Percentiles rank a stretch among this genome's conserved stretches.
Evolutionary conservation across 768 basidiomycete genomes (phyloP).

Genomic region (Calocybe indica): DNA sequence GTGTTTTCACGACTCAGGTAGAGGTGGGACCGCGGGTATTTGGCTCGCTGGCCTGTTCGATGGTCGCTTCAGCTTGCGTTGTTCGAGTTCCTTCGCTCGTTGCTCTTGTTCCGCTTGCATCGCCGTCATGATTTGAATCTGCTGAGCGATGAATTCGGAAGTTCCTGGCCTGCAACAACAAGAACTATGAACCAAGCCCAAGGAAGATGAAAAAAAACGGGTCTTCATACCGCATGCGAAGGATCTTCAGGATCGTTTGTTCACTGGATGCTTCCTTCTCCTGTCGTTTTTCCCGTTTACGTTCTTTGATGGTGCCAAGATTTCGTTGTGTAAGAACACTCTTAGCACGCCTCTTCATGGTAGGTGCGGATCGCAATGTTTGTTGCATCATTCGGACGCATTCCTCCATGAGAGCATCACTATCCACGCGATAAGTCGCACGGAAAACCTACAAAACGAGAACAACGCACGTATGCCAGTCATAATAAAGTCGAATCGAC

Average conservation of each 20-base stretch:
- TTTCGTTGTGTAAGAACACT: slow-evolving; percentile 91
- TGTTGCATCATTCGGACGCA: slow-evolving; percentile 95
- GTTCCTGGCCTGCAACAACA: slow-evolving; percentile 58
- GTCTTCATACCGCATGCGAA: slow-evolving; percentile 79
- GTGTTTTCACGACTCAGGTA: slow-evolving; percentile 17
- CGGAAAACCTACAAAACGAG: background rate
- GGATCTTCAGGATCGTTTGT: slow-evolving; percentile 90
- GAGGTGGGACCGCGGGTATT: slow-evolving; percentile 32
- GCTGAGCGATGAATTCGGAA: slow-evolving; percentile 83
- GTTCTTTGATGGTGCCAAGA: slow-evolving; percentile 90
- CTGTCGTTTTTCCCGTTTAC: slow-evolving; percentile 88
- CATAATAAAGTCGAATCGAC: slow-evolving; percentile 91
- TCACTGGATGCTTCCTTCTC: slow-evolving; percentile 73
- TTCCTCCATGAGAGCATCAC: slow-evolving; percentile 87
- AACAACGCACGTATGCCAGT: slow-evolving; percentile 78
- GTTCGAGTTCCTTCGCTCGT: slow-evolving; percentile 54
- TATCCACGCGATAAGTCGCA: slow-evolving; percentile 20
- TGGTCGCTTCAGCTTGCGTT: slow-evolving; percentile 54
- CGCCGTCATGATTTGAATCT: slow-evolving; percentile 74
- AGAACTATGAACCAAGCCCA: background rate
- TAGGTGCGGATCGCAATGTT: slow-evolving; percentile 64
- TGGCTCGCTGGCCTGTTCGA: slow-evolving; percentile 19
- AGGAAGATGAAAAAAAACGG: background rate
- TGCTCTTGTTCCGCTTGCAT: slow-evolving; percentile 81
- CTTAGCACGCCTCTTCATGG: slow-evolving; percentile 85